Evolutionary conservation across 257 asterid genomes (phyloP), one percentile per base, ranked within the genome.

Genomic region (Plantago ovata): DNA sequence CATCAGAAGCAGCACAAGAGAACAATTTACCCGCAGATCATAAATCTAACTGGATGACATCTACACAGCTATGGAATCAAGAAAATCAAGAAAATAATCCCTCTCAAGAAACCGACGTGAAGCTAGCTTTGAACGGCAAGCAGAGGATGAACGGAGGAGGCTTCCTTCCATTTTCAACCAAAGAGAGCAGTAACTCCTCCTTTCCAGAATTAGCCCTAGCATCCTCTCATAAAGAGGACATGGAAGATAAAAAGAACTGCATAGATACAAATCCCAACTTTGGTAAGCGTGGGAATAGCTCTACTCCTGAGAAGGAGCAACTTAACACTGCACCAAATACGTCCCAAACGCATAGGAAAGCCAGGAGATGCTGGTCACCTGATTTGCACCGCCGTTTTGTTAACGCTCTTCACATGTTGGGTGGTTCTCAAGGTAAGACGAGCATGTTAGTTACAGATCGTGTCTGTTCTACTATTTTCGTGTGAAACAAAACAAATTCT

Each of bases 361-460:
- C 99, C 10, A 77, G 99, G 84, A 81, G 97, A 54, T 93, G 99
- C 45, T 89, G 99, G 97, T 93, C 99, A 8, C 96, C 99, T 41
- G 99, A 93, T 38, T 68, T 93, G 77, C 99, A 93, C 69, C 65
- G 94, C 54, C 77, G 97, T 22, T 93, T 93, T 61, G 97, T 89
- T 15, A 89, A 86, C 72, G 99, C 99, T 58, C 96, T 93, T 67
- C 99, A 93, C 47, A 84, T 93, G 87, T 62, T 93, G 62, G 99
- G 99, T 39, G 99, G 99, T 66, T 86, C 99, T 41, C 99, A 93
- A 89, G 97, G 99, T 93, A 74, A 40, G 19, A 39, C n/a, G n/a
- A n/a, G n/a, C n/a, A n/a, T n/a, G n/a, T n/a, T n/a, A n/a, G n/a
- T n/a, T n/a, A n/a, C n/a, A n/a, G n/a, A n/a, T n/a, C n/a, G n/a